phyloP scores from a whole-genome alignment of 441 rosid species.

The Bocquillonia castaneifolia region DNA sequence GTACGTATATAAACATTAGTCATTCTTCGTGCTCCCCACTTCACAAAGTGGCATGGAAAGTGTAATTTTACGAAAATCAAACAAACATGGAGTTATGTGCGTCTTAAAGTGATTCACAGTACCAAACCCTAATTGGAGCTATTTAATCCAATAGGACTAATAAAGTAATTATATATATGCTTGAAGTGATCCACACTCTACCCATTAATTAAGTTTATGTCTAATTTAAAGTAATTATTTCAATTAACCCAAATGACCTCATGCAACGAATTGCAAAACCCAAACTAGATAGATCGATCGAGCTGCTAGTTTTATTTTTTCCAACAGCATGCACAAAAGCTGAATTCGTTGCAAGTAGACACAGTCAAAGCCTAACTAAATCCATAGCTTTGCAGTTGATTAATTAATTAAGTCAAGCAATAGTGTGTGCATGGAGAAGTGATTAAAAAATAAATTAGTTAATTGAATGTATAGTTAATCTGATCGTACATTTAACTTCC shows the following conservation, averaged over 20 bases:
- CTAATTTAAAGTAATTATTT: neutral
- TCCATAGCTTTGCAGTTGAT: constrained; percentile 9
- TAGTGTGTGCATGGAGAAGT: neutral
- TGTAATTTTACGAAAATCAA: neutral
- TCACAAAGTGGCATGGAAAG: neutral
- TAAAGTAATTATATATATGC: no score
- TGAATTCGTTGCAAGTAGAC: constrained; percentile 25
- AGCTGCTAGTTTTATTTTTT: neutral
- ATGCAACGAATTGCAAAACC: constrained; percentile 21
- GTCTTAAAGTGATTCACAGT: neutral
- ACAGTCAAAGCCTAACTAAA: constrained; percentile 15
- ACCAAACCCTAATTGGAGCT: neutral
- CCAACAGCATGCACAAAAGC: neutral
- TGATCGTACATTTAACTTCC: constrained; percentile 15
- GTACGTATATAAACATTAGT: neutral
- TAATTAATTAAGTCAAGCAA: neutral
- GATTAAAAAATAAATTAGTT: neutral
- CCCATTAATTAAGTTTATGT: no score
- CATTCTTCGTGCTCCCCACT: constrained; percentile 8
- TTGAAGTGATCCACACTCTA: no score
- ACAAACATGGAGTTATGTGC: neutral
- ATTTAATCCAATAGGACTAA: no score
- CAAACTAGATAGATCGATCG: constrained; percentile 2
- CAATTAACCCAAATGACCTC: neutral
- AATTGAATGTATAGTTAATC: neutral